phyloP scores from a whole-genome alignment of 2,329 filamentous ascomycete genomes.

The Ophiostoma ulmi region DNA sequence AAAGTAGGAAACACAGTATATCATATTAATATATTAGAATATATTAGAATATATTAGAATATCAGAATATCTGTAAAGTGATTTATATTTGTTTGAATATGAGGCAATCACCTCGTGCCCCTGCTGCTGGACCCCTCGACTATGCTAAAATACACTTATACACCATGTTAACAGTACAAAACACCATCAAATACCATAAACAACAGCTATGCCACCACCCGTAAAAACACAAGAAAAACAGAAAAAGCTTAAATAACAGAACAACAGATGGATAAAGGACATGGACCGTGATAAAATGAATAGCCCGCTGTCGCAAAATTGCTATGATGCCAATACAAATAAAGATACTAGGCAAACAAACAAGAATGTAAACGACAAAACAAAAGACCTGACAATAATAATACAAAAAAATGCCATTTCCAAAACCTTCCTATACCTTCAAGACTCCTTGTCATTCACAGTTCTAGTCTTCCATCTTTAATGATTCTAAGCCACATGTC shows the following conservation, averaged over 20 bases:
- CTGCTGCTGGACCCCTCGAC: too few relatives aligned
- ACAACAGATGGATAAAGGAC: slow-evolving; percentile 3
- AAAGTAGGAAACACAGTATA: not conserved
- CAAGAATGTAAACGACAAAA: not conserved
- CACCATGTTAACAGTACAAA: not conserved
- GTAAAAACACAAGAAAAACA: not conserved
- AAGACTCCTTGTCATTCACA: not conserved
- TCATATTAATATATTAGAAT: not conserved
- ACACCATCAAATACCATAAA: not conserved
- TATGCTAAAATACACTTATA: not conserved
- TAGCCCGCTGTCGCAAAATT: not conserved
- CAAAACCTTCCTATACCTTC: not conserved
- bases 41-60: not conserved
- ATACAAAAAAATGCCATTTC: slow-evolving; percentile 22
- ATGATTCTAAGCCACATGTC: not conserved
- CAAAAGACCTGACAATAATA: slow-evolving; percentile 17
- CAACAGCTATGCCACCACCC: not conserved
- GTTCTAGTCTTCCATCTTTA: not conserved
- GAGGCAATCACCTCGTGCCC: not conserved
- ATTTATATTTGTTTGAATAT: not conserved
- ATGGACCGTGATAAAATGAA: not conserved
- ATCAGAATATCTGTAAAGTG: not conserved
- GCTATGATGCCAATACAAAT: slow-evolving; percentile 12
- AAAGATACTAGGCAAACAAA: slow-evolving; percentile 18
- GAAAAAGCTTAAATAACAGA: not conserved